Percentiles rank a stretch among this genome's conserved stretches.
Evolutionary conservation across 2,329 filamentous ascomycete genomes (phyloP).

Genomic region (Xylariales sp.): DNA sequence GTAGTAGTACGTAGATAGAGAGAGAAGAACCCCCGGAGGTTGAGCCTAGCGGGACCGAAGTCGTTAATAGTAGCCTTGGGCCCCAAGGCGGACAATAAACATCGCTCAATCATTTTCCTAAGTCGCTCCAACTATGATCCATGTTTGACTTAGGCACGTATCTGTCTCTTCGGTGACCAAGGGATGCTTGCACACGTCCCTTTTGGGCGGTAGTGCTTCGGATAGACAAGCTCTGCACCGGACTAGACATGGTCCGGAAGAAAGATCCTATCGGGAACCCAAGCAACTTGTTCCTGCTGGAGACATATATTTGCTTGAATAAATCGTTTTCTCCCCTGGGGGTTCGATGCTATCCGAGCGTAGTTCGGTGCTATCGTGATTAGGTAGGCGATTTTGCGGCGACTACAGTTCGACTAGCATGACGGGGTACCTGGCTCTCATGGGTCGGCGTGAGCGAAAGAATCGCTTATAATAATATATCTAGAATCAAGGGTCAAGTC

Average conservation of each 20-base stretch:
- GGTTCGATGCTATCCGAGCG: not conserved
- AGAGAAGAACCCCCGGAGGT: not conserved
- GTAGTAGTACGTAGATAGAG: not conserved
- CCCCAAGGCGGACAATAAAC: not conserved
- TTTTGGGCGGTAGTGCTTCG: not conserved
- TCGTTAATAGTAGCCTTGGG: not conserved
- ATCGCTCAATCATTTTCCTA: not conserved
- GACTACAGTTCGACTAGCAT: not conserved
- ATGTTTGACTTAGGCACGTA: not conserved
- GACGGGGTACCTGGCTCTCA: not conserved
- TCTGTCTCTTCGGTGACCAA: not conserved
- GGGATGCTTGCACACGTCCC: not conserved
- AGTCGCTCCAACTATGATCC: conserved; percentile 1
- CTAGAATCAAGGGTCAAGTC: not conserved
- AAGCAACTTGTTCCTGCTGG: not conserved
- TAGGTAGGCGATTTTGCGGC: not conserved
- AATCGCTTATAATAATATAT: not conserved
- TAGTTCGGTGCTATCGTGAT: not conserved
- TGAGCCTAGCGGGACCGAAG: conserved; percentile 1
- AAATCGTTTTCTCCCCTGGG: not conserved
- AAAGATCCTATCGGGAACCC: not conserved
- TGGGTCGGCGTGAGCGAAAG: not conserved
- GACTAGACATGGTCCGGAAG: not conserved
- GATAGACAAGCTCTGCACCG: not conserved
- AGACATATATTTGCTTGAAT: no score